These are phyloP conservation scores for Aureobasidium lini DNA, from an alignment of 2,329 filamentous ascomycete species.

Conservation along the genomic window DNA sequence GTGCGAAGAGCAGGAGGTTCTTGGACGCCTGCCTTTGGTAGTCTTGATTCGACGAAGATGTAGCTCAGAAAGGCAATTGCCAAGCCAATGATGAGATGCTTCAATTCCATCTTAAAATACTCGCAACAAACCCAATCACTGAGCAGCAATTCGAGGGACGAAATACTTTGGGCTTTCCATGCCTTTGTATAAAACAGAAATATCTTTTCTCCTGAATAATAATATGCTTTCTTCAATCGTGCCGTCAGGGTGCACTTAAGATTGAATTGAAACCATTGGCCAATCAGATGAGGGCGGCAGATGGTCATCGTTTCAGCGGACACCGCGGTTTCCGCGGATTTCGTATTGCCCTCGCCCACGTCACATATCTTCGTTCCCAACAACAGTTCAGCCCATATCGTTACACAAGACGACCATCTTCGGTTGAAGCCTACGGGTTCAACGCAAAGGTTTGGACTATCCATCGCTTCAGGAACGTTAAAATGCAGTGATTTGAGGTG, in stretches of 20 bases:
- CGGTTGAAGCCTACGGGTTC: too few relatives aligned
- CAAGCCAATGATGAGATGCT: neutral
- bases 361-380: neutral
- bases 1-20: neutral
- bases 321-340: neutral
- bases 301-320: neutral
- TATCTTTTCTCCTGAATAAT: neutral
- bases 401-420: too few relatives aligned
- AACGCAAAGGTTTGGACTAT: too few relatives aligned
- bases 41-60: neutral
- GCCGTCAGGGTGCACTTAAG: neutral
- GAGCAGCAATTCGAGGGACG: neutral
- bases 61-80: conserved; percentile 2
- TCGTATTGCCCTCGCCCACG: too few relatives aligned
- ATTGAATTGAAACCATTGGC: neutral
- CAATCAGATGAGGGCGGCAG: neutral
- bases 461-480: too few relatives aligned
- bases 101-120: neutral
- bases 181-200: neutral
- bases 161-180: too few relatives aligned
- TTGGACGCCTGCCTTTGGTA: neutral
- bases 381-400: neutral
- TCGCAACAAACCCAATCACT: too few relatives aligned
- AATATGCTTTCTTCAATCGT: neutral
- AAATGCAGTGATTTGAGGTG: too few relatives aligned